Evolutionary conservation across 2,329 filamentous ascomycete genomes (phyloP).

Genomic region (Aspergillus oerlinghausenensis): DNA sequence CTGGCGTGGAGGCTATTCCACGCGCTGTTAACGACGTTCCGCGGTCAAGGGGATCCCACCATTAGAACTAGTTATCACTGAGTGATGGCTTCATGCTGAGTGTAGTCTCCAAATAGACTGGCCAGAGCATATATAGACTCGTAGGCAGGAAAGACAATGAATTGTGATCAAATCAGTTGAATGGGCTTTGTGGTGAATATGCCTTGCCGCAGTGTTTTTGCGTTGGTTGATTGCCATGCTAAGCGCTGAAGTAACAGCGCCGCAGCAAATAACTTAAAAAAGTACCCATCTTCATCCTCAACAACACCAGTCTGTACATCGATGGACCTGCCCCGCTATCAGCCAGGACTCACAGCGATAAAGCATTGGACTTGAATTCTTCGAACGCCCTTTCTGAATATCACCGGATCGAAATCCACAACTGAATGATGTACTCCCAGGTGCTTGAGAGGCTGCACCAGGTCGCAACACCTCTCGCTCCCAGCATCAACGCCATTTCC

Average conservation of each 20-base stretch:
- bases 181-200: no score
- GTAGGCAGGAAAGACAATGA: background rate
- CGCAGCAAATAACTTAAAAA: background rate
- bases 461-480: background rate
- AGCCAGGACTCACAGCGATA: background rate
- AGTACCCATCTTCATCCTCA: background rate
- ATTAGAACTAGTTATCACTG: background rate
- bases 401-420: background rate
- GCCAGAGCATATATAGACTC: background rate
- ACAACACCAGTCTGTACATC: background rate
- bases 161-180: background rate
- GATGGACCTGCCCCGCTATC: no score
- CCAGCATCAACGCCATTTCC: background rate
- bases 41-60: constrained; percentile 12
- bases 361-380: background rate
- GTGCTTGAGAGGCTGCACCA: background rate
- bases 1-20: constrained; percentile 26
- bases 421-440: background rate
- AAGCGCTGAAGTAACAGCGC: background rate
- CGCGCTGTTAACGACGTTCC: constrained; percentile 23
- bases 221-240: background rate
- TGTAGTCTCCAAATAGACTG: background rate
- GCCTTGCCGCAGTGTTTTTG: background rate
- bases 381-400: background rate
- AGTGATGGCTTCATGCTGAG: background rate